Base-by-base conservation (phyloP, 352 stramenopile species). In the Pythium aristosporum region DNA sequence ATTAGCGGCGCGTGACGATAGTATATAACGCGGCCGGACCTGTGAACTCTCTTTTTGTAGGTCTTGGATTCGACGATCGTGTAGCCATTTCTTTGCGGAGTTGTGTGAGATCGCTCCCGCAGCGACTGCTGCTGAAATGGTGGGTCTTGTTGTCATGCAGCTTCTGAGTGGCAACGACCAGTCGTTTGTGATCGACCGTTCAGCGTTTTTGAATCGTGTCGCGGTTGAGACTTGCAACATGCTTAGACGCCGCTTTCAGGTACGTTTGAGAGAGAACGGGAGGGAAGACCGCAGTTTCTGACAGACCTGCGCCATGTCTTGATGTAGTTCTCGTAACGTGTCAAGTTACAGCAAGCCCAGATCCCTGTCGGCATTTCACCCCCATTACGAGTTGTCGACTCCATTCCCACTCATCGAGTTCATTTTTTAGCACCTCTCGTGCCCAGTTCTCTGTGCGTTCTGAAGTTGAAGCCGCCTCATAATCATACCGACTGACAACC, bases 11-110 rank as follows among this genome's bases (percentile, higher is more conserved):
- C 11, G 34, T 39, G 34, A 10, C 11, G 34, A 39, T 15, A 39
- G 34, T 10, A 39, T 39, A 12, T 39, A 2, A 39, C 8, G 34
- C 34, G 1, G 34, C 11, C 34, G 8, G 34, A 39, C 12, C 25
- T 36, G 15, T 23, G 8, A 11, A 21, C 13, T 43, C 5, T 50
- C 41, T 13, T 53, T 12, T 25, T 36, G 32, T 43, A 65, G 59
- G 28, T 53, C 60, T 8, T 67, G 60, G 60, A 51, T 67, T n/a
- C 28, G 50, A 8, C 60, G 60, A 6, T 67, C 60, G 5, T 54
- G 39, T 20, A 56, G 30, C 32, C 49, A 67, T 20, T 57, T 67
- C 16, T 67, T 60, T 34, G 42, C 52, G 5, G 60, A 60, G 21
- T 15, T 61, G 10, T 61, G 50, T 20, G 50, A 67, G 12, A 28